A percentile compares a stretch with the other conserved stretches of the same genome.
phyloP scores from a whole-genome alignment of 2,329 filamentous ascomycete genomes.

The Nemania abortiva region DNA sequence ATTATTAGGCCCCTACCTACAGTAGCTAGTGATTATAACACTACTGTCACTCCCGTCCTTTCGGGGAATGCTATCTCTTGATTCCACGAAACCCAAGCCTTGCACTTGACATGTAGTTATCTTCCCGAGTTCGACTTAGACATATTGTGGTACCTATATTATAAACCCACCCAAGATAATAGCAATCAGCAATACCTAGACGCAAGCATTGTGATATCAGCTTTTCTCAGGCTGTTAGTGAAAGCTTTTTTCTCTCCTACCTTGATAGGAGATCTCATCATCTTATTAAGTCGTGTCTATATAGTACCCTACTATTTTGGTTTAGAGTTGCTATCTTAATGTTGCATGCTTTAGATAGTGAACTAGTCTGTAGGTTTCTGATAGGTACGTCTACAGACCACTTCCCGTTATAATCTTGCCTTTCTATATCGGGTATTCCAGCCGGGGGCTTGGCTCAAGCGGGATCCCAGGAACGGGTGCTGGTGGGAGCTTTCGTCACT shows the following conservation, averaged over 20 bases:
- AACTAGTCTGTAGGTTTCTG: neutral
- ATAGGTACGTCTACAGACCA: neutral
- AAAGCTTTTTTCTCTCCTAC: no score
- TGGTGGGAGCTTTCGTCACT: conserved; percentile 37
- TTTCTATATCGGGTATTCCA: conserved; percentile 34
- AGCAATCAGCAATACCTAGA: no score
- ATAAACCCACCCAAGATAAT: no score
- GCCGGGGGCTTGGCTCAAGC: conserved; percentile 12
- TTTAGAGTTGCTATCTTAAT: no score
- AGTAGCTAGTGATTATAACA: neutral
- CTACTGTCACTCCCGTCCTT: neutral
- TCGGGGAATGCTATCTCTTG: neutral
- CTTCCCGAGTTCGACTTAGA: neutral
- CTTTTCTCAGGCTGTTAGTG: no score
- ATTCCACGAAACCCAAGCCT: conserved; percentile 8
- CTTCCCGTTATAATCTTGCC: conserved; percentile 9
- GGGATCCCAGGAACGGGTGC: conserved; percentile 18
- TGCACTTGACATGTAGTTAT: conserved; percentile 3
- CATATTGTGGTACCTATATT: no score
- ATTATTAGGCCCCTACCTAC: conserved; percentile 16
- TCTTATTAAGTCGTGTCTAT: no score
- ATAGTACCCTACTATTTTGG: no score
- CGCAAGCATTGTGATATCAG: no score
- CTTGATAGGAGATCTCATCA: no score
- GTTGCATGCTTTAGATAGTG: neutral